Percentiles rank a stretch among this genome's conserved stretches.
Evolutionary conservation across 192 early-diverging fungal species (phyloP).

Genomic region (Pilobolus umbonatus): DNA sequence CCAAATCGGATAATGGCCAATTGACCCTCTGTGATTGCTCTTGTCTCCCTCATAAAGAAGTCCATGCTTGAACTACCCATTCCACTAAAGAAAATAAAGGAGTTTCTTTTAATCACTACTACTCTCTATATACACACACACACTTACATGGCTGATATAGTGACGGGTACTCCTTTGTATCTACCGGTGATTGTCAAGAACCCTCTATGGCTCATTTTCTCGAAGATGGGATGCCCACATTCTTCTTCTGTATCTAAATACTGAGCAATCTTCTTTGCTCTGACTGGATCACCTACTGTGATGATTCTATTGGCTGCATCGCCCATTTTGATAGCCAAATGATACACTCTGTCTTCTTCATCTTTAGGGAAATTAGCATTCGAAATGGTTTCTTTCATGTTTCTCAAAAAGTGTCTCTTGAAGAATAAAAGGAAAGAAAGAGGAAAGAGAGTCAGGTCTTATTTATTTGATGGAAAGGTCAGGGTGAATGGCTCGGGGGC

Average conservation of each 20-base stretch:
- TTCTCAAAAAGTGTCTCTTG: not conserved
- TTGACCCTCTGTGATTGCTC: constrained; percentile 73
- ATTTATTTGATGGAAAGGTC: too few species aligned
- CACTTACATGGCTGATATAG: constrained; percentile 75
- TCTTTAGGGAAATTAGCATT: constrained; percentile 84
- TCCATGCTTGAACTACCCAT: constrained; percentile 86
- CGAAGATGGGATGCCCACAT: constrained; percentile 37
- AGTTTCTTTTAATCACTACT: constrained; percentile 12
- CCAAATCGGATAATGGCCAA: constrained; percentile 81
- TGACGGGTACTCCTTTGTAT: constrained; percentile 69
- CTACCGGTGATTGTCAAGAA: constrained; percentile 84
- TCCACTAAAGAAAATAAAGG: constrained; percentile 19
- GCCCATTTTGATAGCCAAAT: constrained; percentile 70
- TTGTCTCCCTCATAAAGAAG: constrained; percentile 83
- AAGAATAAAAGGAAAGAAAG: constrained; percentile 12
- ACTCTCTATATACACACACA: not conserved
- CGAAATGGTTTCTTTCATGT: constrained; percentile 33
- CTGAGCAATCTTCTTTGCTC: constrained; percentile 60
- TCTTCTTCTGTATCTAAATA: constrained; percentile 51
- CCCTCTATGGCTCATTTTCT: constrained; percentile 63
- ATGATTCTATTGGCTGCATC: constrained; percentile 85
- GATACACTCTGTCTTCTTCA: constrained; percentile 73
- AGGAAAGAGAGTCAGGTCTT: too few species aligned
- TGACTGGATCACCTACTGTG: constrained; percentile 80
- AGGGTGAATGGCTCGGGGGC: too few species aligned